Conservation (phyloP, 148 eudicot species). For the Arctostaphylos glauca region DNA sequence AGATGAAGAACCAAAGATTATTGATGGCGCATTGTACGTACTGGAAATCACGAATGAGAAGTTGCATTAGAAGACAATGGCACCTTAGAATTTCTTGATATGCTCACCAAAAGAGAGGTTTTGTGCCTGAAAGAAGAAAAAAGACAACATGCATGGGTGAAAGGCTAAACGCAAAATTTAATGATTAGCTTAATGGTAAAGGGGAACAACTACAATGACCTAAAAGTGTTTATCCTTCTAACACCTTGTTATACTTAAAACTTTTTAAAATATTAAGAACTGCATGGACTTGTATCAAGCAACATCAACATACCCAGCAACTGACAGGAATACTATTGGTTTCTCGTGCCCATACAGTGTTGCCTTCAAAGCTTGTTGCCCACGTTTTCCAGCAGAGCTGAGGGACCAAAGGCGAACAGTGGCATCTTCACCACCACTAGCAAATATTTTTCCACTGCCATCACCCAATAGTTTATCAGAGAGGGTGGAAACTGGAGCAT, state of each 20-base stretch:
- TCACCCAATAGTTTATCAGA: conserved; percentile 69
- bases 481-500: conserved; percentile 61
- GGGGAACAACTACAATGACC: neutral
- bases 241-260: neutral
- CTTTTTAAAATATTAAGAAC: neutral
- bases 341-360: conserved; percentile 69
- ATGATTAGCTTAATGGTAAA: neutral
- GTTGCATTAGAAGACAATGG: neutral
- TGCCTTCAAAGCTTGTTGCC: conserved; percentile 63
- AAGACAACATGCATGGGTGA: neutral
- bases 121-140: conserved; percentile 57
- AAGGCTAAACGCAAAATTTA: neutral
- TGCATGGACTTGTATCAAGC: neutral
- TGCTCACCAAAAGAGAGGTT: conserved; percentile 68
- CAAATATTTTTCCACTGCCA: conserved; percentile 48
- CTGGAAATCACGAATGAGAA: neutral
- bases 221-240: neutral
- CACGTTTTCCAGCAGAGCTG: conserved; percentile 57
- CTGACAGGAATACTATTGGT: conserved; percentile 53
- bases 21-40: neutral
- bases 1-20: neutral
- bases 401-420: conserved; percentile 89
- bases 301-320: conserved; percentile 58
- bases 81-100: conserved; percentile 78
- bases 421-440: conserved; percentile 84